phyloP scores from a whole-genome alignment of 2,329 filamentous ascomycete genomes.

The Aphanoascus verrucosus region DNA sequence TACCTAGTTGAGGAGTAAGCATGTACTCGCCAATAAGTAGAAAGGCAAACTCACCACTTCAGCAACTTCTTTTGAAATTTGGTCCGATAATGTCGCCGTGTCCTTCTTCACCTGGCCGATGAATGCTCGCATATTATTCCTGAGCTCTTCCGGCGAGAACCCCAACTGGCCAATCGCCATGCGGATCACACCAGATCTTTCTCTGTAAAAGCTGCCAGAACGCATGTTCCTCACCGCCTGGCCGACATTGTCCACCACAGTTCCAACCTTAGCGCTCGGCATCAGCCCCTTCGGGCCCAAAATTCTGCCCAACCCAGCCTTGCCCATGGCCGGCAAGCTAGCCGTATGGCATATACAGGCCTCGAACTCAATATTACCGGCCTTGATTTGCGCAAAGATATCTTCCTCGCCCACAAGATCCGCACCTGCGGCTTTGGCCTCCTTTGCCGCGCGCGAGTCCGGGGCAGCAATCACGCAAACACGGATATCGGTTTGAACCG shows the following conservation, averaged over 20 bases:
- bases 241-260: slow-evolving; percentile 71
- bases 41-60: slow-evolving; percentile 46
- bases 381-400: slow-evolving; percentile 67
- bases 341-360: slow-evolving; percentile 74
- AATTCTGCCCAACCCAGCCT: slow-evolving; percentile 67
- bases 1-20: slow-evolving; percentile 49
- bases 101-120: slow-evolving; percentile 69
- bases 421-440: slow-evolving; percentile 69
- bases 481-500: slow-evolving; percentile 75
- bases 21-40: background rate
- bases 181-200: slow-evolving; percentile 70
- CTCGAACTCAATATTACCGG: slow-evolving; percentile 76
- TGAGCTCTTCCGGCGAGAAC: slow-evolving; percentile 77
- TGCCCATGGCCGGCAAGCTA: slow-evolving; percentile 66
- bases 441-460: slow-evolving; percentile 59
- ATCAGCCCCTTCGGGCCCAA: slow-evolving; percentile 85
- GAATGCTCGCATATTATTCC: slow-evolving; percentile 70
- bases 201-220: slow-evolving; percentile 76
- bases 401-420: slow-evolving; percentile 73
- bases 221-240: slow-evolving; percentile 69
- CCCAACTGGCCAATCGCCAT: slow-evolving; percentile 85
- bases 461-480: slow-evolving; percentile 90
- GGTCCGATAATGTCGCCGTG: slow-evolving; percentile 53
- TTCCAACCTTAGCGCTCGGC: slow-evolving; percentile 80
- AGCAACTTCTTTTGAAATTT: slow-evolving; percentile 60